phyloP scores from a whole-genome alignment of 352 stramenopile species.

The Albugo laibachii region DNA sequence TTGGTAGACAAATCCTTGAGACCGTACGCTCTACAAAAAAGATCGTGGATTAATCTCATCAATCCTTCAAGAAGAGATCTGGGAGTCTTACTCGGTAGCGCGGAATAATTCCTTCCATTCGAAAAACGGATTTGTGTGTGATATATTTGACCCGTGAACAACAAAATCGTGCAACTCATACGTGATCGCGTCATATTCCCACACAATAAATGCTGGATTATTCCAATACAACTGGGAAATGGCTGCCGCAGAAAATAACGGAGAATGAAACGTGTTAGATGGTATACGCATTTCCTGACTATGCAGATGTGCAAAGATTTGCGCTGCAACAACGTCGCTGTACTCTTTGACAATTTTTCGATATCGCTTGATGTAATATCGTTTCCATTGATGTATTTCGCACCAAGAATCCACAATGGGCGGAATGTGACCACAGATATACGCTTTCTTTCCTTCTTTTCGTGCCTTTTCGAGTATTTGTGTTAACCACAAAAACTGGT shows the following conservation, averaged over 20 bases:
- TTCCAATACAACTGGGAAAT: slow-evolving; percentile 82
- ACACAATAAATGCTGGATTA: slow-evolving; percentile 82
- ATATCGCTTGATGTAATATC: slow-evolving; percentile 70
- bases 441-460: slow-evolving; percentile 27
- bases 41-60: too few species aligned
- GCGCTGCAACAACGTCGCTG: slow-evolving; percentile 43
- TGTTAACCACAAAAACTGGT: slow-evolving; percentile 81
- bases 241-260: slow-evolving; percentile 59
- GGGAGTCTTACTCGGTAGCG: slow-evolving; percentile 13
- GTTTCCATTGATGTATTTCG: slow-evolving; percentile 66
- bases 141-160: slow-evolving; percentile 57
- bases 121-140: slow-evolving; percentile 10
- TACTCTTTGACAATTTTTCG: slow-evolving; percentile 43
- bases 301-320: slow-evolving; percentile 86
- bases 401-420: slow-evolving; percentile 77
- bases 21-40: slow-evolving; percentile 18
- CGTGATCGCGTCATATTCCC: slow-evolving; percentile 39
- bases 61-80: neutral
- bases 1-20: slow-evolving; percentile 23
- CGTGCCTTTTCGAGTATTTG: slow-evolving; percentile 31
- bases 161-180: slow-evolving; percentile 55
- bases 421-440: slow-evolving; percentile 81
- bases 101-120: slow-evolving; percentile 36
- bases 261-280: neutral
- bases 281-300: slow-evolving; percentile 70